Percentiles rank a stretch among this genome's conserved stretches.
phyloP scores from a whole-genome alignment of 208 protist genomes.

The Tritrichomonas musculus region DNA sequence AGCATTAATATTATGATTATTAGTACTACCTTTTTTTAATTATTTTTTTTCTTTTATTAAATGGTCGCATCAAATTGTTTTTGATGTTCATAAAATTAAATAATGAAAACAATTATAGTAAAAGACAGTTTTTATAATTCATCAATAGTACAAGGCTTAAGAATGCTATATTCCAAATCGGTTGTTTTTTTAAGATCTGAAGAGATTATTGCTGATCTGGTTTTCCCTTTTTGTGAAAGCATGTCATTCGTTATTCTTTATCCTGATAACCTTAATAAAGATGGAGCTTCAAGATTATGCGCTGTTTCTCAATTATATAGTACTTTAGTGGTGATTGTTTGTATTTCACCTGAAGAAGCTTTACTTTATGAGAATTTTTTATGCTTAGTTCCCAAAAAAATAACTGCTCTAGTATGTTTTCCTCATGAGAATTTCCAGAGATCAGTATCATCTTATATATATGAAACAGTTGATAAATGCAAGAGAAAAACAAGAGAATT shows the following conservation, averaged over 20 bases:
- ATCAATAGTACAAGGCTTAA: too few relatives aligned
- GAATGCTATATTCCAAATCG: too few relatives aligned
- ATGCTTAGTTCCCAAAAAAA: neutral
- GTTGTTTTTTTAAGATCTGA: too few relatives aligned
- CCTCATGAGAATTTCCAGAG: neutral
- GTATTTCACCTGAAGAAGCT: neutral
- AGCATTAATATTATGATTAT: too few relatives aligned
- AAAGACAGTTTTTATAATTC: too few relatives aligned
- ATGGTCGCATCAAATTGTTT: too few relatives aligned
- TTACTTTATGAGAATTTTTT: neutral
- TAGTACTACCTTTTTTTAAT: too few relatives aligned
- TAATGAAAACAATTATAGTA: too few relatives aligned
- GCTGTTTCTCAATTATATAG: neutral
- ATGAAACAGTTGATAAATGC: neutral
- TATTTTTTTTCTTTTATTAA: too few relatives aligned
- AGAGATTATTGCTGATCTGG: neutral
- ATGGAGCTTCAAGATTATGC: neutral
- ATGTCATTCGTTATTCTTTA: neutral
- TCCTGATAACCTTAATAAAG: neutral
- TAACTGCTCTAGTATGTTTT: neutral
- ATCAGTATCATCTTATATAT: neutral
- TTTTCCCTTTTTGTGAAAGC: neutral
- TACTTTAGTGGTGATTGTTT: neutral
- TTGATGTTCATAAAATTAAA: too few relatives aligned
- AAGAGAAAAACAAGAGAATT: too few relatives aligned